phyloP scores from a whole-genome alignment of 202 grass and related monocot genomes.

The Schoenoplectus triqueter region DNA sequence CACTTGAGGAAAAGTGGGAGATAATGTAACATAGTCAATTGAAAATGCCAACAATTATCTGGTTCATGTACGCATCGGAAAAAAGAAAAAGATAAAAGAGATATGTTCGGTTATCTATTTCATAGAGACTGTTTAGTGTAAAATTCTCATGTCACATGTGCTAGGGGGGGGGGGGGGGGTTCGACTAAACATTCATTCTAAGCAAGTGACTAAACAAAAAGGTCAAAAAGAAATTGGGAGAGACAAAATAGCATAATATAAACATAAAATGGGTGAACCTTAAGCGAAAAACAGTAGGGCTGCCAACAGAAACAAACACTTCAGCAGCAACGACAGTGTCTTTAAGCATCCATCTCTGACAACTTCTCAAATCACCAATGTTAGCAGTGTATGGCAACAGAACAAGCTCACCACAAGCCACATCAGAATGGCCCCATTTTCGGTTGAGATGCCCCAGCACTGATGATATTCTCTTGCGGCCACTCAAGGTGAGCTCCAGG shows the following conservation, averaged over 20 bases:
- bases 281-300: constrained; percentile 91
- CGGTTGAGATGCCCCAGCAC: constrained; percentile 92
- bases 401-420: constrained; percentile 76
- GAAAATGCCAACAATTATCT: not conserved
- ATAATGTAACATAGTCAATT: not conserved
- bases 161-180: too few relatives aligned
- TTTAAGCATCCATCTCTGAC: constrained; percentile 77
- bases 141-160: too few relatives aligned
- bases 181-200: too few relatives aligned
- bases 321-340: constrained; percentile 69
- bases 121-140: too few relatives aligned
- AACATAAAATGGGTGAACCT: constrained; percentile 54
- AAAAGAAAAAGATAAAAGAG: too few relatives aligned
- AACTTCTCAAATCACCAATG: constrained; percentile 74
- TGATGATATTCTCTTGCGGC: constrained; percentile 92
- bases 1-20: not conserved
- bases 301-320: constrained; percentile 77
- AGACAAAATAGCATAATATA: constrained; percentile 21
- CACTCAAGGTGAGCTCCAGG: constrained; percentile 95
- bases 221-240: not conserved
- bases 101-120: too few relatives aligned
- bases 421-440: constrained; percentile 88
- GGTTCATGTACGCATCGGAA: too few relatives aligned
- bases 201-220: not conserved
- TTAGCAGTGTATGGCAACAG: constrained; percentile 84